Evolutionary conservation across 371 early-diverging fungal genomes (phyloP).

Genomic region (Enterospora canceri): DNA sequence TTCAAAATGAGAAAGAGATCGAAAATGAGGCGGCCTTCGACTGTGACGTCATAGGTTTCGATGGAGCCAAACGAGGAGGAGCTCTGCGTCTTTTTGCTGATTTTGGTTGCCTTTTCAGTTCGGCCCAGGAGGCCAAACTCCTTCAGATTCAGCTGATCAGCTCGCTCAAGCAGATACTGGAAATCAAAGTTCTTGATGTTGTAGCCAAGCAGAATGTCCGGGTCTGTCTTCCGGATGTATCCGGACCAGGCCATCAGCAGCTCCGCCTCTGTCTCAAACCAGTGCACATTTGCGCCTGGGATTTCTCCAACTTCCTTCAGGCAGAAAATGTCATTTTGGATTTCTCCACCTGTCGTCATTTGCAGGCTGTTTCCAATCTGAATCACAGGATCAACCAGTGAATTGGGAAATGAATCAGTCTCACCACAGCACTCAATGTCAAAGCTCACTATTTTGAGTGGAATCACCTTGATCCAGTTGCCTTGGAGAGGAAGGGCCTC

Average conservation of each 20-base stretch:
- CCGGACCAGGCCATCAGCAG: constrained; percentile 67
- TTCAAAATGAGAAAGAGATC: constrained; percentile 88
- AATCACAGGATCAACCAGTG: constrained; percentile 85
- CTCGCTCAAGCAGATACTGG: constrained; percentile 84
- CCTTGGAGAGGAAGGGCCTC: constrained; percentile 72
- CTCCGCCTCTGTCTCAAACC: constrained; percentile 69
- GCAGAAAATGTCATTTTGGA: constrained; percentile 78
- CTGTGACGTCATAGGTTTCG: constrained; percentile 68
- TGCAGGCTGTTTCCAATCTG: constrained; percentile 87
- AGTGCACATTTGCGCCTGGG: constrained; percentile 72
- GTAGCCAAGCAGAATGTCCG: constrained; percentile 95
- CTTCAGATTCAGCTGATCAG: constrained; percentile 62
- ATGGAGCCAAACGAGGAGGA: constrained; percentile 81
- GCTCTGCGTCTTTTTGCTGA: constrained; percentile 69
- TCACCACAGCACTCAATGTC: constrained; percentile 97
- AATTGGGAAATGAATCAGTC: constrained; percentile 84
- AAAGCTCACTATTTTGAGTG: constrained; percentile 81
- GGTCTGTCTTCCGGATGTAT: constrained; percentile 63
- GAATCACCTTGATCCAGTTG: constrained; percentile 80
- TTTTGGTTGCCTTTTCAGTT: constrained; percentile 59
- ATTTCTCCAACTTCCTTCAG: constrained; percentile 71
- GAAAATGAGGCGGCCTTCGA: constrained; percentile 84
- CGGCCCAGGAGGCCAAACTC: constrained; percentile 74
- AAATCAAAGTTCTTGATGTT: constrained; percentile 94
- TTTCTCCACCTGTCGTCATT: constrained; percentile 71